Conservation (phyloP, 495 filamentous ascomycete species). For the Thozetella sp. region DNA sequence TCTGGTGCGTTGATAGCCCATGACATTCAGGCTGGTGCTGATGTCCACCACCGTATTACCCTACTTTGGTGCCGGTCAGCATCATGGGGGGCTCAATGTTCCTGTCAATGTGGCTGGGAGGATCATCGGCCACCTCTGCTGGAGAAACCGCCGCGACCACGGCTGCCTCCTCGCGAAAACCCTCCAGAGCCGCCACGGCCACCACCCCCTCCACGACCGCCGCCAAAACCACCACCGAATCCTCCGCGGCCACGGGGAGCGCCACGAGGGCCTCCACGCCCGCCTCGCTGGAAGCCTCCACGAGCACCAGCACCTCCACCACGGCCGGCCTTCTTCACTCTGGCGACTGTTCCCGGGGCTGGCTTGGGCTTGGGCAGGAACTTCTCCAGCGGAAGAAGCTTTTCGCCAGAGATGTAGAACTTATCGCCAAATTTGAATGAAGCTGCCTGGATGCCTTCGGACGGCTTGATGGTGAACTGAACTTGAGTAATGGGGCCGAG, state of each 20-base stretch:
- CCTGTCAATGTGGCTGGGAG: no score
- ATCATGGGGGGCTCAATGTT: no score
- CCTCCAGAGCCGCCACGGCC: conserved; percentile 44
- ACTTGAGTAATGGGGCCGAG: conserved; percentile 95
- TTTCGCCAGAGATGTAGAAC: conserved; percentile 93
- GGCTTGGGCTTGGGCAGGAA: conserved; percentile 96
- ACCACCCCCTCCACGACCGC: conserved; percentile 32
- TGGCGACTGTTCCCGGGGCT: conserved; percentile 60
- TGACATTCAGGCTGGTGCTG: no score
- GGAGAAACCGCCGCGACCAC: conserved; percentile 20
- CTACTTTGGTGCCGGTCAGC: no score
- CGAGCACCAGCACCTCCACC: conserved; percentile 38
- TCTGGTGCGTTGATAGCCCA: background rate
- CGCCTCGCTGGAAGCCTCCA: conserved; percentile 30
- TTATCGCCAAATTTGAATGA: conserved; percentile 97
- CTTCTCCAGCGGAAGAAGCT: conserved; percentile 90
- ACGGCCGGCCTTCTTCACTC: conserved; percentile 58
- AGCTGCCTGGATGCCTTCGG: conserved; percentile 90
- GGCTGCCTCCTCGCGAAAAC: conserved; percentile 15
- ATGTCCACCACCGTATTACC: no score
- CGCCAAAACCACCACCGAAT: conserved; percentile 35
- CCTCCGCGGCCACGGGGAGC: conserved; percentile 49
- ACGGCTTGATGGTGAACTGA: conserved; percentile 95
- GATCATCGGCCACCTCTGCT: background rate
- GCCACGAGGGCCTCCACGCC: conserved; percentile 41